These are phyloP conservation scores for Boletus sp. DNA, from an alignment of 1,284 basidiomycete species.

Conservation along the genomic window DNA sequence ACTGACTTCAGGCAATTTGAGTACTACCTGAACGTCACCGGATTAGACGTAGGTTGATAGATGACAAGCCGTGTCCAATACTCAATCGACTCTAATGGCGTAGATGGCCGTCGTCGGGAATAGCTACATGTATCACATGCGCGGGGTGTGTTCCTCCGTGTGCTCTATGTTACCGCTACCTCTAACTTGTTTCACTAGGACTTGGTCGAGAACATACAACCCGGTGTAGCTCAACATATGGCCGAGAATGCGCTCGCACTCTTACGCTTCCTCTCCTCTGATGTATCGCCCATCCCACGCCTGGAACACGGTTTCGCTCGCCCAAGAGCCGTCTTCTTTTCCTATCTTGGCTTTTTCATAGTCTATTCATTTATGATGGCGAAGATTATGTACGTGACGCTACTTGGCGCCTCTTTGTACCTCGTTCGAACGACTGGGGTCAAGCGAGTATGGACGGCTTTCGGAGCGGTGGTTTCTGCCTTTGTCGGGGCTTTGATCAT, in stretches of 20 bases:
- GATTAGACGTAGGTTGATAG: conserved; percentile 69
- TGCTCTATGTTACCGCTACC: conserved; percentile 13
- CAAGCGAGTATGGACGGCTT: conserved; percentile 39
- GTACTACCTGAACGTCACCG: conserved; percentile 86
- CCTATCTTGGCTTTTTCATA: conserved; percentile 70
- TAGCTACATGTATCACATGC: conserved; percentile 93
- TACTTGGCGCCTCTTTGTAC: conserved; percentile 52
- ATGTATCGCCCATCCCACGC: conserved; percentile 63
- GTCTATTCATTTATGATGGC: conserved; percentile 77
- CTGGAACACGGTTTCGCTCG: conserved; percentile 58
- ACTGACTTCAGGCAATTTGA: conserved; percentile 97
- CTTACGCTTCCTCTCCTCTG: conserved; percentile 76
- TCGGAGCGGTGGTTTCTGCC: conserved; percentile 50
- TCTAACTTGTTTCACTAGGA: conserved; percentile 52
- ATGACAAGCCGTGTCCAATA: background rate
- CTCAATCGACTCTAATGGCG: conserved; percentile 6
- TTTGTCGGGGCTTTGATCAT: conserved; percentile 61
- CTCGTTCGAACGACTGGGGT: conserved; percentile 44
- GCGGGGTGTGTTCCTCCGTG: conserved; percentile 50
- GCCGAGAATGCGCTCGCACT: conserved; percentile 89
- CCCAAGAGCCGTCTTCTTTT: conserved; percentile 79
- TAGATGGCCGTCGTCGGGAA: conserved; percentile 95
- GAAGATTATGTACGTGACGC: conserved; percentile 65
- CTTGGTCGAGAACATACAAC: conserved; percentile 78
- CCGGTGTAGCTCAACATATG: conserved; percentile 89